Base-by-base conservation (phyloP, 2,329 filamentous ascomycete genomes). In the Fusarium sublunatum region DNA sequence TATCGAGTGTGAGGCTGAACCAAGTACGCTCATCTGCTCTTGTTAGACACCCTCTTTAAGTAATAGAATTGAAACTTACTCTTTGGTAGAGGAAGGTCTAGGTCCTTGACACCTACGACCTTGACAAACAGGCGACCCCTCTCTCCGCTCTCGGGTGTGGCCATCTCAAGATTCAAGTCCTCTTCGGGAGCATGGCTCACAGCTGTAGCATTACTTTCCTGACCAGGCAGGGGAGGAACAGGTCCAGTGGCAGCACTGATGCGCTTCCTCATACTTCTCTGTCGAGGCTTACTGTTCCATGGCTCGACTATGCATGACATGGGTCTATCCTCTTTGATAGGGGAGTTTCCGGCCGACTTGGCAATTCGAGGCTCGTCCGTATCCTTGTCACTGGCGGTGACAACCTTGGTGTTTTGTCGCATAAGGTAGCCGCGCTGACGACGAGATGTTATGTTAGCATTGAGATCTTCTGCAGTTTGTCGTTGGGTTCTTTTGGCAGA, bases 1-100 rank as follows among this genome's bases (percentile, higher is more conserved):
- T 99, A 77, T 99, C 95, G n/a, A 99, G 85, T 0, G 95, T 99
- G 10, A 99, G 85, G 70, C 94, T 93, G 79, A 99, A 99, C 85
- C 92, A 95, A 3, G 92, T 92, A 51, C 92, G 89, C 77, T 98
- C 93, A 72, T 91, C 92, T 95, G 65, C 7, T 44, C 6, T 40
- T 48, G 71, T 77, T 64, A 77, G 73, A 19, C 24, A 19, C 8
- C 4, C 22, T 10, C 19, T 34, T 12, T 29, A 8, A 13, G 4
- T 4, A 22, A 13, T n/a, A 8, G 5, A n/a, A 24, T 6, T 29
- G 22, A 10, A n/a, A 77, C 90, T 83, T 85, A 95, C 92, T 94
- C 79, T 89, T 91, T 29, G 95, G 93, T 52, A 99, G 81, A 22
- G 95, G 94, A 39, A 98, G 82, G 72, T 97, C 93, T 34, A 99